Evolutionary conservation across 108 stramenopile genomes (phyloP).

Genomic region (Seminavis robusta): DNA sequence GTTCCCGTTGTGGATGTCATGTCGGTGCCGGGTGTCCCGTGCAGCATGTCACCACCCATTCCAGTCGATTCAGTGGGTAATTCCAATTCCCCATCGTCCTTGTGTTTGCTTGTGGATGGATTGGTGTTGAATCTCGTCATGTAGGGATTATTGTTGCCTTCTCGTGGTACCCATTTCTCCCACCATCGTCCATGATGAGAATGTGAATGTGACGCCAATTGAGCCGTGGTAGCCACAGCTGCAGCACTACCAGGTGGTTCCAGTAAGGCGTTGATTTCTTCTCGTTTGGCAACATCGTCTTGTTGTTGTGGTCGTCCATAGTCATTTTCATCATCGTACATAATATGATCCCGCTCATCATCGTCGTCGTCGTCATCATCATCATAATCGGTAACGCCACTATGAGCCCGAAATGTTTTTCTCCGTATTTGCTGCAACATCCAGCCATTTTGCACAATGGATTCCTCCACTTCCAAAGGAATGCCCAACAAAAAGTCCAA

Average conservation of each 20-base stretch:
- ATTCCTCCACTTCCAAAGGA: slow-evolving; percentile 57
- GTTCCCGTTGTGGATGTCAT: too few species aligned
- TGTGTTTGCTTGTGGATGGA: slow-evolving; percentile 20
- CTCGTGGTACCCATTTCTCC: slow-evolving; percentile 59
- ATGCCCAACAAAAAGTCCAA: slow-evolving; percentile 80
- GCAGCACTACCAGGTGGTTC: too few species aligned
- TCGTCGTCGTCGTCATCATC: neutral
- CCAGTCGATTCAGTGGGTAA: slow-evolving; percentile 32
- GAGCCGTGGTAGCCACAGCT: too few species aligned
- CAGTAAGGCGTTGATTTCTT: too few species aligned
- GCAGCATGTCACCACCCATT: too few species aligned
- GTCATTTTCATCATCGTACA: too few species aligned
- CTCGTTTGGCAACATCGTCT: too few species aligned
- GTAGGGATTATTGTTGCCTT: slow-evolving; percentile 8
- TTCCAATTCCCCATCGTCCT: slow-evolving; percentile 60
- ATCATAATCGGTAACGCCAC: too few species aligned
- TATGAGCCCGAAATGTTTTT: slow-evolving; percentile 19
- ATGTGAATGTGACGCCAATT: too few species aligned
- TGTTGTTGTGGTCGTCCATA: too few species aligned
- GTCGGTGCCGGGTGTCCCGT: too few species aligned
- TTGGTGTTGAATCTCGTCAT: slow-evolving; percentile 24
- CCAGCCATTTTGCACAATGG: slow-evolving; percentile 64
- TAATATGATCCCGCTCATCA: too few species aligned
- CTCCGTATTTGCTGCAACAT: slow-evolving; percentile 23
- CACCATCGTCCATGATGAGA: slow-evolving; percentile 57